Percentiles rank a stretch among this genome's conserved stretches.
Conservation (phyloP, 306 rosid genomes). For the Spatholobus suberectus region DNA sequence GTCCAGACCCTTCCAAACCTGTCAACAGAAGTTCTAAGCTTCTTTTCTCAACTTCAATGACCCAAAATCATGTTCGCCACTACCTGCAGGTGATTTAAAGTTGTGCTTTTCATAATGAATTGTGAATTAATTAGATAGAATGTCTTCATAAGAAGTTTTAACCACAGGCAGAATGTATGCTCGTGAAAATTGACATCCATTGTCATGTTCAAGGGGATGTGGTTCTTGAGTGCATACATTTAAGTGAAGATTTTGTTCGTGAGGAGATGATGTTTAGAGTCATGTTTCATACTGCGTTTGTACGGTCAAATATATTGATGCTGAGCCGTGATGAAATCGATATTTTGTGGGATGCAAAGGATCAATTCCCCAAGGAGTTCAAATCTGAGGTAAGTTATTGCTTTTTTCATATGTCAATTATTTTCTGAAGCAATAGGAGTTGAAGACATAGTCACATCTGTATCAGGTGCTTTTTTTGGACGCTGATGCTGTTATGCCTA, state of each 20-base stretch:
- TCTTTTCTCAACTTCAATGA: conserved; percentile 71
- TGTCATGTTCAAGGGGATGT: conserved; percentile 96
- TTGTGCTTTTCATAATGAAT: conserved; percentile 37
- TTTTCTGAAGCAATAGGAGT: conserved; percentile 51
- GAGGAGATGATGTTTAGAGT: conserved; percentile 90
- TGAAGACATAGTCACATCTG: conserved; percentile 67
- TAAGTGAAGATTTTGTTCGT: conserved; percentile 70
- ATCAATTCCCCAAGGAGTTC: conserved; percentile 84
- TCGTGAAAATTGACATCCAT: conserved; percentile 87
- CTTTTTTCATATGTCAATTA: conserved; percentile 39
- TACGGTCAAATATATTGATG: conserved; percentile 75
- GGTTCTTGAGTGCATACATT: conserved; percentile 92
- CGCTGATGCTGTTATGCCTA: conserved; percentile 85
- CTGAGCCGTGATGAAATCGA: conserved; percentile 83
- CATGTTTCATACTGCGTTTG: conserved; percentile 95
- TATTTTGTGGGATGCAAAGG: conserved; percentile 88
- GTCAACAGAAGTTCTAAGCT: conserved; percentile 81
- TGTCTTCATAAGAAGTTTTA: conserved; percentile 53
- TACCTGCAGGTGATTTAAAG: conserved; percentile 81
- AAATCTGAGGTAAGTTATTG: conserved; percentile 80
- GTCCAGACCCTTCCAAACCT: conserved; percentile 86
- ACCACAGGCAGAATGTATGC: conserved; percentile 91
- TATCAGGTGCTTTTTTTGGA: conserved; percentile 96
- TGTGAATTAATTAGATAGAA: conserved; percentile 39
- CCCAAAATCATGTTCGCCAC: conserved; percentile 58